phyloP scores from a whole-genome alignment of 768 basidiomycete species.

The Tulasnella sp. region DNA sequence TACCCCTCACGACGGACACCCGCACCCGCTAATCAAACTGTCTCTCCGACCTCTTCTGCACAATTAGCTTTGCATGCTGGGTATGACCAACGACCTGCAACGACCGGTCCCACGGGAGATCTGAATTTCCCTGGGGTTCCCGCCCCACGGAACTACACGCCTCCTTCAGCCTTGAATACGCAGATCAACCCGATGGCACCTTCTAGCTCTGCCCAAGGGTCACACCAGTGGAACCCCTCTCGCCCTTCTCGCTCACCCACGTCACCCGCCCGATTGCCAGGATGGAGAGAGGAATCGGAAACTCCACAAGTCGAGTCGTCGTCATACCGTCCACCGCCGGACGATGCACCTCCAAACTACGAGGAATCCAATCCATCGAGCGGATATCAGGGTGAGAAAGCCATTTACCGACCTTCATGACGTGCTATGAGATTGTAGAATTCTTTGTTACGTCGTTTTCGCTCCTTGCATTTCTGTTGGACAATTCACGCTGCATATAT shows the following conservation, averaged over 20 bases:
- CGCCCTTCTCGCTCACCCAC: background rate
- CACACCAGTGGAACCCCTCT: background rate
- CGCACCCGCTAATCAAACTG: background rate
- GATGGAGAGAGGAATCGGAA: background rate
- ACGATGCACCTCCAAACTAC: conserved; percentile 6
- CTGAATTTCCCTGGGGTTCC: conserved; percentile 13
- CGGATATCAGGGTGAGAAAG: background rate
- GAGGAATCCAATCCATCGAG: background rate
- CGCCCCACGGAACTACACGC: background rate
- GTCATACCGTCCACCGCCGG: background rate
- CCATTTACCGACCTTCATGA: background rate
- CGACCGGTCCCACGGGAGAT: background rate
- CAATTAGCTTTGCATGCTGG: too few species aligned
- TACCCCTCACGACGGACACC: background rate
- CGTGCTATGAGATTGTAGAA: too few species aligned
- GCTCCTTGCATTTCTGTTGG: too few species aligned
- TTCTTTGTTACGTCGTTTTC: too few species aligned
- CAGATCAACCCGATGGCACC: background rate
- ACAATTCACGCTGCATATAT: too few species aligned
- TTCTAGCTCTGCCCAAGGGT: background rate
- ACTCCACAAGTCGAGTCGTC: background rate
- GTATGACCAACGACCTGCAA: background rate
- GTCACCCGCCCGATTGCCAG: background rate
- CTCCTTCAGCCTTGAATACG: background rate
- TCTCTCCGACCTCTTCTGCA: background rate